Conservation (phyloP, 305 asterid genomes). For the Fraxinus sp. region DNA sequence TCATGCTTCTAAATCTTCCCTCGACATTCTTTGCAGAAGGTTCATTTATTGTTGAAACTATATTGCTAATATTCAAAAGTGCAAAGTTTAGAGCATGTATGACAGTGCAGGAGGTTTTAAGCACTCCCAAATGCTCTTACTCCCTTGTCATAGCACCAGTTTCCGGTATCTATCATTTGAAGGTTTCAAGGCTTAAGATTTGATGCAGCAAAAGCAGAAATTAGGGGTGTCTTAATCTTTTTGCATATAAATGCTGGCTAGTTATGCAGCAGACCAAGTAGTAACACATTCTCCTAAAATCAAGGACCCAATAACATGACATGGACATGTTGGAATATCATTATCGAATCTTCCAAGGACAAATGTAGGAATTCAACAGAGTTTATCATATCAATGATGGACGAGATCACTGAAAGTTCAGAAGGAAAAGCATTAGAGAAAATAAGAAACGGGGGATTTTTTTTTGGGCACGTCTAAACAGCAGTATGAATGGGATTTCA, state of each 20-base stretch:
- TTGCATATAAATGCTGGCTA: not conserved
- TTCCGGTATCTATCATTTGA: not conserved
- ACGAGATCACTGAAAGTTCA: not conserved
- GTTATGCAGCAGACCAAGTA: not conserved
- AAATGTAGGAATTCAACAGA: not conserved
- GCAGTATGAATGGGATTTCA: not conserved
- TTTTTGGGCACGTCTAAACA: not conserved
- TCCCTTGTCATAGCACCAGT: not conserved
- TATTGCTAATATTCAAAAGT: not conserved
- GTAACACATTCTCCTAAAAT: not conserved
- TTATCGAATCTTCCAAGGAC: not conserved
- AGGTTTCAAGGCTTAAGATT: not conserved
- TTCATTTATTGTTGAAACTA: not conserved
- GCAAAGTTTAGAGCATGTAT: not conserved
- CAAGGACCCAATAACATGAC: not conserved
- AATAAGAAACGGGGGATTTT: not conserved
- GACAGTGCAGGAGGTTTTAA: not conserved
- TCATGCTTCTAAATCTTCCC: not conserved
- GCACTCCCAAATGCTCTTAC: not conserved
- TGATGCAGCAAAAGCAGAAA: not conserved
- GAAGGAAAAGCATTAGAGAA: not conserved
- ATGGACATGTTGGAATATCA: not conserved
- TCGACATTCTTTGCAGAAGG: not conserved
- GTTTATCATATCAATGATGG: not conserved
- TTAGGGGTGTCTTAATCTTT: not conserved